phyloP scores from a whole-genome alignment of 192 early-diverging fungal genomes.

The Entrophospora sp. region DNA sequence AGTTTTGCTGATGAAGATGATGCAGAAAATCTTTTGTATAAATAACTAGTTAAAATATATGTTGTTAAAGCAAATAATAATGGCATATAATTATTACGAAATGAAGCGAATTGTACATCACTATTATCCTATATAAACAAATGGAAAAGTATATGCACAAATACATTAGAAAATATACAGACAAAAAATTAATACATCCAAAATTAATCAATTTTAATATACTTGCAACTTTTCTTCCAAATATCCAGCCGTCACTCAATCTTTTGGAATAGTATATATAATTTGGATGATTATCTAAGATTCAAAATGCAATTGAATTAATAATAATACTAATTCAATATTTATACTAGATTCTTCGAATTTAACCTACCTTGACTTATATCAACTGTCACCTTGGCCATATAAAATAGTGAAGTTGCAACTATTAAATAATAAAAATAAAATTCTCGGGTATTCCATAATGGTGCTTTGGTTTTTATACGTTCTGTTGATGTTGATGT shows the following conservation, averaged over 20 bases:
- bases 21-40: constrained; percentile 27
- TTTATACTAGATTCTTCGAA: constrained; percentile 26
- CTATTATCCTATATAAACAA: constrained; percentile 76
- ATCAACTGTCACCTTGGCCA: constrained; percentile 53
- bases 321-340: constrained; percentile 3
- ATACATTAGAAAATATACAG: neutral
- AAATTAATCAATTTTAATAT: neutral
- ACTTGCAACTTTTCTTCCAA: constrained; percentile 52
- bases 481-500: neutral
- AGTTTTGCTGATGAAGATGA: constrained; percentile 26
- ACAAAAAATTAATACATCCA: neutral
- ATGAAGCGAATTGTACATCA: constrained; percentile 59
- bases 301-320: neutral
- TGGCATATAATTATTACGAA: constrained; percentile 54
- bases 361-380: constrained; percentile 43
- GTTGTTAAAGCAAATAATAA: constrained; percentile 37
- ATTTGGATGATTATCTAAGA: constrained; percentile 33
- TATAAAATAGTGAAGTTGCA: constrained; percentile 45
- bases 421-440: constrained; percentile 64
- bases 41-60: constrained; percentile 42
- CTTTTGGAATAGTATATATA: constrained; percentile 32
- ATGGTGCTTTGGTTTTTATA: constrained; percentile 36
- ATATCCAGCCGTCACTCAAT: constrained; percentile 62
- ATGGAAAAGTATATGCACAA: no score
- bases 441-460: constrained; percentile 63